Base-by-base conservation (phyloP, 2,329 filamentous ascomycete genomes). In the Clathrospora elynae region DNA sequence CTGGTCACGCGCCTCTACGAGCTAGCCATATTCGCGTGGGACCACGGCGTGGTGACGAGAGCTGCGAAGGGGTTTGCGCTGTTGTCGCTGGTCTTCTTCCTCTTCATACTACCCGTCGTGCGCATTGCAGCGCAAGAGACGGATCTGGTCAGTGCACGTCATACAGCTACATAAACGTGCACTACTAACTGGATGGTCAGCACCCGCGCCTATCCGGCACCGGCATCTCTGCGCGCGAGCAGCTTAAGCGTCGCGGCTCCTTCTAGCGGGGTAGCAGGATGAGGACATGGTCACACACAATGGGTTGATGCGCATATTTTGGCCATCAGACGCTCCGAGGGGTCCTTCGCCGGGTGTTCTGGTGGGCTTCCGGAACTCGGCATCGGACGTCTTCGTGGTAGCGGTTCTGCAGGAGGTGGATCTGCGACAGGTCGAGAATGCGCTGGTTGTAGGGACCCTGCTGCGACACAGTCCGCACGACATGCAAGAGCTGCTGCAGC, bases 241-340 rank as follows among this genome's bases (percentile, higher is more conserved):
- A 99, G 75, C 77, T 99, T 61, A 86, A 90, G 73, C 86, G 93
- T 62, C 84, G 93, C 71, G 93, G 93, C 59, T 99, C 93, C 47
- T 97, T 99, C 73, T 97, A 82, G 80, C 51, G 56, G 57, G 59
- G 57, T 65, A 57, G 62, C 72, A 75, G 61, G 60, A 79, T 82
- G 79, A 73, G 77, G 83, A 78, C 70, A 85, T 85, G 82, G 76
- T 82, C 71, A 75, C 77, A 73, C 75, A 75, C 62, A 80, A 93
- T 88, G 91, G 88, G 66, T 79, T 97, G 77, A 90, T 97, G 85
- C 90, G 93, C 78, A 85, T 99, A 76, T 97, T 99, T 77, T 99
- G 93, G 93, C 95, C 93, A 63, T 87, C 87, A 64, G 91, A 95
- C 75, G 83, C 92, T 65, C 81, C 83, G 39, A 81, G 79, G 74